Percentiles rank a stretch among this genome's conserved stretches.
phyloP scores from a whole-genome alignment of 805 yeast species.

The Kurtzmaniella fragi region DNA sequence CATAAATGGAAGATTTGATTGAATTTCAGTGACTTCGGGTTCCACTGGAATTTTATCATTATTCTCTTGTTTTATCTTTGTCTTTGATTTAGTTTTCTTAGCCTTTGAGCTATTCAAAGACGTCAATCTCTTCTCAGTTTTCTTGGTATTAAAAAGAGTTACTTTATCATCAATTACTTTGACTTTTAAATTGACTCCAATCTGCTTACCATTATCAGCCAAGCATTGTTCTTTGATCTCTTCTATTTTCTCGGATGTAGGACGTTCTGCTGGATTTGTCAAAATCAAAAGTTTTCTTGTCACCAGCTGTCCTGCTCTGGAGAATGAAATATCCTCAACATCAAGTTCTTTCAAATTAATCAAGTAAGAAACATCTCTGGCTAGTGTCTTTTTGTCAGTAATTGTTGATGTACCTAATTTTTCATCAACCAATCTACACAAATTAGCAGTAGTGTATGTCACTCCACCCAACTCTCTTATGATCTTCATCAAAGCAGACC shows the following conservation, averaged over 20 bases:
- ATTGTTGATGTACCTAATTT: constrained; percentile 20
- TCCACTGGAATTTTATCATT: background rate
- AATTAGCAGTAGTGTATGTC: constrained; percentile 24
- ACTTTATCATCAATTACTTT: constrained; percentile 26
- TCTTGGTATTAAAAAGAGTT: constrained; percentile 11
- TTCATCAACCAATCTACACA: constrained; percentile 29
- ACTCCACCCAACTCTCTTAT: constrained; percentile 36
- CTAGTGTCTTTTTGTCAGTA: constrained; percentile 36
- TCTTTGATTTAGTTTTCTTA: constrained; percentile 4
- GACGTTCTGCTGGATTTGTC: constrained; percentile 20
- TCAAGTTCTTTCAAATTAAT: constrained; percentile 17
- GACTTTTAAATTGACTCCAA: constrained; percentile 8
- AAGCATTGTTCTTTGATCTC: constrained; percentile 19
- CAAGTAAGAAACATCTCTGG: constrained; percentile 30
- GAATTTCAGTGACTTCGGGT: background rate
- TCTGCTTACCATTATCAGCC: constrained; percentile 17
- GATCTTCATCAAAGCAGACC: constrained; percentile 22
- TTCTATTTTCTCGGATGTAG: constrained; percentile 24
- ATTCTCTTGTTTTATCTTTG: constrained; percentile 1
- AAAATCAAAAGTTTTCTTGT: constrained; percentile 29
- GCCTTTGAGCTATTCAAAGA: constrained; percentile 1
- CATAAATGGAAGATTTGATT: constrained; percentile 1
- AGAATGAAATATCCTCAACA: constrained; percentile 17
- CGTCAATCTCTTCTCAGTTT: constrained; percentile 1
- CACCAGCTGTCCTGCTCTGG: constrained; percentile 20